Conservation (phyloP, 495 filamentous ascomycete genomes). For the Aspergillus coremiiformis region DNA sequence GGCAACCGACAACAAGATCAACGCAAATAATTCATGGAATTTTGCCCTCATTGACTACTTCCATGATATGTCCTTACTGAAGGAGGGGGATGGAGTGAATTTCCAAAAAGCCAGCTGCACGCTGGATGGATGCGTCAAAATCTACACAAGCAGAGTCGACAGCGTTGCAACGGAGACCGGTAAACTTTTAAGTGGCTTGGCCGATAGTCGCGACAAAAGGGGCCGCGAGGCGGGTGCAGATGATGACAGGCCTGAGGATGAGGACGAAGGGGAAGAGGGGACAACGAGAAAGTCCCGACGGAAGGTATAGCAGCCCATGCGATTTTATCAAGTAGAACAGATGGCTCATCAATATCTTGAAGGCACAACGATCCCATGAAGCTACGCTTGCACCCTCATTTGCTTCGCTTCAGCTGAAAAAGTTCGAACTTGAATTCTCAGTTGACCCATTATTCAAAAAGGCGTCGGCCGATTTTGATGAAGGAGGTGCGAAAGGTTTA, state of each 20-base stretch:
- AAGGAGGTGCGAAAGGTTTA: conserved; percentile 93
- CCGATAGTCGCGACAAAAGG: conserved; percentile 81
- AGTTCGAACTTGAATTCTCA: conserved; percentile 93
- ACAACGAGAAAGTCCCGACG: conserved; percentile 66
- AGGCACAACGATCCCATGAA: conserved; percentile 73
- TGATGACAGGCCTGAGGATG: conserved; percentile 55
- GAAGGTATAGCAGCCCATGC: conserved; percentile 43
- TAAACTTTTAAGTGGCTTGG: conserved; percentile 87
- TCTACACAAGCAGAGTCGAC: conserved; percentile 97
- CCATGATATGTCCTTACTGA: conserved; percentile 95
- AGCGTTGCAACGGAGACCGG: conserved; percentile 97
- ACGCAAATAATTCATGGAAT: conserved; percentile 97
- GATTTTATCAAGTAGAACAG: background rate
- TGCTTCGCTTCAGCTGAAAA: conserved; percentile 82
- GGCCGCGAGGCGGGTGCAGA: conserved; percentile 58
- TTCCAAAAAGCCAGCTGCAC: conserved; percentile 99
- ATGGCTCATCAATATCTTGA: conserved; percentile 21
- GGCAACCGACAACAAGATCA: conserved; percentile 99
- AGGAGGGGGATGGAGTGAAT: conserved; percentile 94
- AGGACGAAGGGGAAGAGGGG: conserved; percentile 76
- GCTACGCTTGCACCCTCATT: conserved; percentile 86
- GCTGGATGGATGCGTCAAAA: conserved; percentile 96
- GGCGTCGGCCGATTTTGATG: conserved; percentile 94
- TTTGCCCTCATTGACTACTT: conserved; percentile 99
- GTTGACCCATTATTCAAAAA: conserved; percentile 99